These are phyloP conservation scores for Phytophthora fragariae DNA, from an alignment of 352 stramenopile species.

Conservation along the genomic window DNA sequence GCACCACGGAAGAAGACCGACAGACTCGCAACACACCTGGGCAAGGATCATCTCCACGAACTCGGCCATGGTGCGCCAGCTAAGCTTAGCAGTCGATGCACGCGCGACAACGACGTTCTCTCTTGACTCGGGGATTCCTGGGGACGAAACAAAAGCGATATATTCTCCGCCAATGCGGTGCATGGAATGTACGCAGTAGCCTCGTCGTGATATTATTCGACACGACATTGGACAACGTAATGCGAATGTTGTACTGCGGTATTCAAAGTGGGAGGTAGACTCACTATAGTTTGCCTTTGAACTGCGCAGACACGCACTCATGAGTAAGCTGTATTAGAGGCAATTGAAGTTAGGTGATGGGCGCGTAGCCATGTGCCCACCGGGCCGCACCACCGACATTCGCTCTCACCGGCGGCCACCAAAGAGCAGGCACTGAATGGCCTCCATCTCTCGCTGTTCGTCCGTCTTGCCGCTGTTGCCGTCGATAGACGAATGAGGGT, in stretches of 20 bases:
- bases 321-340: conserved; percentile 21
- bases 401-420: conserved; percentile 3
- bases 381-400: conserved; percentile 6
- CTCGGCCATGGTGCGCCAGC: conserved; percentile 62
- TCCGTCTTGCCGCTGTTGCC: conserved; percentile 44
- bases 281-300: neutral
- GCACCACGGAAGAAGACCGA: neutral
- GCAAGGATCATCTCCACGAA: conserved; percentile 88
- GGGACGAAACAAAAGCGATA: neutral
- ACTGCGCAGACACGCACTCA: conserved; percentile 24
- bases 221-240: neutral
- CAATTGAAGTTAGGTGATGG: conserved; percentile 34
- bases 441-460: conserved; percentile 67
- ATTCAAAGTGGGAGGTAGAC: conserved; percentile 13
- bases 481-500: neutral
- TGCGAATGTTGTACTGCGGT: neutral
- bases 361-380: conserved; percentile 26
- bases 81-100: neutral
- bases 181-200: neutral
- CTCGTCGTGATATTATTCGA: neutral
- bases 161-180: neutral
- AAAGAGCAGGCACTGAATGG: conserved; percentile 69
- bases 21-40: conserved; percentile 51
- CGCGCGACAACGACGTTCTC: neutral
- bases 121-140: neutral